A percentile compares a stretch with the other conserved stretches of the same genome.
phyloP scores from a whole-genome alignment of 805 yeast species.

The Kodamaea kakaduensis region DNA sequence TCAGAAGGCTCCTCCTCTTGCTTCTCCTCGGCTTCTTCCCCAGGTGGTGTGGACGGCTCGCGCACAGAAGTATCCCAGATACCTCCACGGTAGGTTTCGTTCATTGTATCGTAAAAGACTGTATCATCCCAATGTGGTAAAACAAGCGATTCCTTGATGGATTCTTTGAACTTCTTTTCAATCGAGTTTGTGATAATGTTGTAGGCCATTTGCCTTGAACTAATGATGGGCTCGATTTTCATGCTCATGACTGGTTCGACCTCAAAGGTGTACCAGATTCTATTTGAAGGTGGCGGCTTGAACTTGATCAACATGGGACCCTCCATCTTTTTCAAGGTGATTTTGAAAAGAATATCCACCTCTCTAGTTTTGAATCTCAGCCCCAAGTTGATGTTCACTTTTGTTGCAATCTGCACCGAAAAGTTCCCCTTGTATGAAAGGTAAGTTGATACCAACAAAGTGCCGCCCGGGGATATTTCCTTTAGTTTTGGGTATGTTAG shows the following conservation, averaged over 20 bases:
- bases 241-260: conserved; percentile 72
- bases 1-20: too few relatives aligned
- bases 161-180: conserved; percentile 72
- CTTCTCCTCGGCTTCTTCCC: neutral
- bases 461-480: conserved; percentile 78
- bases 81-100: conserved; percentile 85
- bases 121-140: conserved; percentile 88
- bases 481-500: conserved; percentile 67
- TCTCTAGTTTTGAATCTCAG: conserved; percentile 71
- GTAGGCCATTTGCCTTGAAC: conserved; percentile 76
- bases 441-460: conserved; percentile 55
- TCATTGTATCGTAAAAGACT: conserved; percentile 59
- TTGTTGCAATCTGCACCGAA: conserved; percentile 74
- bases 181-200: conserved; percentile 76
- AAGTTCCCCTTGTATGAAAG: conserved; percentile 74
- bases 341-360: conserved; percentile 67
- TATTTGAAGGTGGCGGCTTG: conserved; percentile 86
- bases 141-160: conserved; percentile 75
- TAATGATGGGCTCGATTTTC: conserved; percentile 85
- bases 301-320: conserved; percentile 69
- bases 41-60: neutral
- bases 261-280: conserved; percentile 89
- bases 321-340: conserved; percentile 61
- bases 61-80: conserved; percentile 60
- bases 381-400: conserved; percentile 70